Evolutionary conservation across 345 rosid genomes (phyloP), one percentile per base, ranked within the genome.

Genomic region (Brassica juncea): DNA sequence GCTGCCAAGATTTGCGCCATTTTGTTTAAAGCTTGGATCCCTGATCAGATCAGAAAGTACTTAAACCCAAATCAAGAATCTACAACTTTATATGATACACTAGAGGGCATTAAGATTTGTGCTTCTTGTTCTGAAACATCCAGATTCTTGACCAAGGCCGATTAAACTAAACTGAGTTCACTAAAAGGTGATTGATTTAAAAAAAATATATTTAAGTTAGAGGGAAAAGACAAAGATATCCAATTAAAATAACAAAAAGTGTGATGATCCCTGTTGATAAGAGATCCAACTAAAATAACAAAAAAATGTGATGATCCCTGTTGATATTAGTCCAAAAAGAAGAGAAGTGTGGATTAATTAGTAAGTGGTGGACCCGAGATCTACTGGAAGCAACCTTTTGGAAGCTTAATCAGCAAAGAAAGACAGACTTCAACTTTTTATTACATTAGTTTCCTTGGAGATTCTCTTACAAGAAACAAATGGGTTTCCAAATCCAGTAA

Each of bases 1-100:
- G 94, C 95, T 78, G 95, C 92, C 79, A 92, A 79, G 80, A 94
- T 85, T 86, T 92, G 98, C 4, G 98, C 94, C 99, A 94, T 94
- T 82, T 52, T 52, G 19, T 52, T 52, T 52, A n/a, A 52, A 52
- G 57, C 19, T 52, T 73, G 73, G 82, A 83, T 74, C 68, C 67
- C 88, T 83, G 66, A 54, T 62, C 68, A 75, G 16, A 42, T 6
- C 4, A 77, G 74, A 28, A 5, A 82, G 57, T 52, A 65, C 10
- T 32, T 14, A 57, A 60, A 66, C 58, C 78, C 67, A 68, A 78
- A 37, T 72, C 23, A 47, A 42, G 59, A 57, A 67, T 27, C 28
- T 14, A 66, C 49, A 80, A 21, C 4, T 47, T 19, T 61, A 15
- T 49, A 4, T 19, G 14, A 49, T n/a, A 52, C 55, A 47, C 11